A percentile compares a stretch with the other conserved stretches of the same genome.
Evolutionary conservation across 192 early-diverging fungal species (phyloP).

Genomic region (Umbelopsis vinacea): DNA sequence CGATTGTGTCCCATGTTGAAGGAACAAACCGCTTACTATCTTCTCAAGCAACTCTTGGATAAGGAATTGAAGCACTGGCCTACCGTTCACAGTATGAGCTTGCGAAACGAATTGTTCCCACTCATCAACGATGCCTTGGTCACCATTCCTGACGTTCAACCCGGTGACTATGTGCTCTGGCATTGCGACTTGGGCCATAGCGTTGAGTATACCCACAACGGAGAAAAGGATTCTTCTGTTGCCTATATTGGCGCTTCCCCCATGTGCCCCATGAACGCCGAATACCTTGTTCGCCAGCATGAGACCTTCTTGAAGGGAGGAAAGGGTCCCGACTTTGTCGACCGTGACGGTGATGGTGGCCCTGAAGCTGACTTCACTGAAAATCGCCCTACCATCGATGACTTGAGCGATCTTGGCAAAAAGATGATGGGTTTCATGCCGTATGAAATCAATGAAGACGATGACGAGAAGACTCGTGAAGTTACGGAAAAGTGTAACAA

Average conservation of each 20-base stretch:
- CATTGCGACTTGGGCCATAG: slow-evolving; percentile 19
- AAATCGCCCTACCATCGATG: not conserved
- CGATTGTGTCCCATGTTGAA: slow-evolving; percentile 10
- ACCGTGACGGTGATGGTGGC: slow-evolving; percentile 14
- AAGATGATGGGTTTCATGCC: slow-evolving; percentile 21
- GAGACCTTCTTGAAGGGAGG: slow-evolving; percentile 7
- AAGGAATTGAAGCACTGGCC: slow-evolving; percentile 12
- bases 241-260: slow-evolving; percentile 7
- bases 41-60: slow-evolving; percentile 9
- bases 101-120: not conserved
- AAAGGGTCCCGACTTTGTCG: slow-evolving; percentile 9
- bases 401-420: slow-evolving; percentile 11
- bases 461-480: slow-evolving; percentile 14
- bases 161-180: slow-evolving; percentile 16
- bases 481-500: slow-evolving; percentile 5
- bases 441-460: not conserved
- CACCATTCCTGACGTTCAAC: slow-evolving; percentile 23
- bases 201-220: slow-evolving; percentile 14
- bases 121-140: slow-evolving; percentile 13
- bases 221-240: slow-evolving; percentile 6
- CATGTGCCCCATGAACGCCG: slow-evolving; percentile 16
- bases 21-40: slow-evolving; percentile 13
- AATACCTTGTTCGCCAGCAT: slow-evolving; percentile 3
- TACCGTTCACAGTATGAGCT: slow-evolving; percentile 16
- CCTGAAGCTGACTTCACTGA: slow-evolving; percentile 18